Evolutionary conservation across 306 rosid genomes (phyloP).

Genomic region (Sindora glabra): DNA sequence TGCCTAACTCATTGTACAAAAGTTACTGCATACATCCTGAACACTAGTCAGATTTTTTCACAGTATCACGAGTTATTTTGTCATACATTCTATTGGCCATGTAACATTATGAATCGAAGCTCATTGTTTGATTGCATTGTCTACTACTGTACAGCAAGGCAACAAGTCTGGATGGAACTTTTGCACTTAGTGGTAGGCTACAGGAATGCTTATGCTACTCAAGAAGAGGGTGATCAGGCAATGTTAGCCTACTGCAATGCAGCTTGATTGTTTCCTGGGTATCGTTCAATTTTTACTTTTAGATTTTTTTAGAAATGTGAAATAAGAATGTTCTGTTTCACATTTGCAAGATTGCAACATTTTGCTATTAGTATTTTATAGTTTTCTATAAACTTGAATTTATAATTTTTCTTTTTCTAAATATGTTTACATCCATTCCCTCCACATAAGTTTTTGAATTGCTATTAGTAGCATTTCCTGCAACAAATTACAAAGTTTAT

Average conservation of each 20-base stretch:
- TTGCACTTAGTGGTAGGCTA: constrained; percentile 92
- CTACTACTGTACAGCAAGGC: constrained; percentile 60
- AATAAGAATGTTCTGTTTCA: neutral
- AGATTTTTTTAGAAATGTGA: neutral
- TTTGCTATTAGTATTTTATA: neutral
- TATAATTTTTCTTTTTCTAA: neutral
- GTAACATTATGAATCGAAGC: neutral
- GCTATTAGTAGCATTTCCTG: too few relatives aligned
- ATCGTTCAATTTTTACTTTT: neutral
- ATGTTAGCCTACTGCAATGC: constrained; percentile 97
- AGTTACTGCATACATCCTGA: neutral
- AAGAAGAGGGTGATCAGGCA: constrained; percentile 98
- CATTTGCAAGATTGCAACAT: neutral
- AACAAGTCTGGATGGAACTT: constrained; percentile 82
- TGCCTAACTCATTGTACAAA: neutral
- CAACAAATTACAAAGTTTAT: neutral
- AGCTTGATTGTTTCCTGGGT: constrained; percentile 98
- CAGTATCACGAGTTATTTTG: neutral
- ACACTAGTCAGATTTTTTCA: neutral
- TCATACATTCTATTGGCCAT: neutral
- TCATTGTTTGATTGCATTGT: constrained; percentile 15
- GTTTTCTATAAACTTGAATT: neutral
- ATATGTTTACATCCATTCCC: neutral
- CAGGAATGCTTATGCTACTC: constrained; percentile 91
- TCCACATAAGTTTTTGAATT: too few relatives aligned